These are phyloP conservation scores for Ophiocordyceps camponoti-saundersi DNA, from an alignment of 2,329 filamentous ascomycete species.

Conservation along the genomic window DNA sequence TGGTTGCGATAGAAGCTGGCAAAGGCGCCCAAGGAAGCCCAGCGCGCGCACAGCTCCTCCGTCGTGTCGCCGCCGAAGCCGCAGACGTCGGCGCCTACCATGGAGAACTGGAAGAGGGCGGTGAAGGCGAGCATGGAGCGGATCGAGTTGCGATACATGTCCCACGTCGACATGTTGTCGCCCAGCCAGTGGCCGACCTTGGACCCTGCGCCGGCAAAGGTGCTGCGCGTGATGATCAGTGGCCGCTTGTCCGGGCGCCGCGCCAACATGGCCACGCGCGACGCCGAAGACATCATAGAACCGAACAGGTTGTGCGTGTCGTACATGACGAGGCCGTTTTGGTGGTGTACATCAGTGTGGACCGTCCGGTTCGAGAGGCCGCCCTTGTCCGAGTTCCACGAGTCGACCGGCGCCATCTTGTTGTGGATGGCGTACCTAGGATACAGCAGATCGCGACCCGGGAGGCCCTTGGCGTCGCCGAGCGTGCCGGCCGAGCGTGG, in stretches of 20 bases:
- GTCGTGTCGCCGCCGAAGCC: constrained; percentile 52
- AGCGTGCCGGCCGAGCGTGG: constrained; percentile 16
- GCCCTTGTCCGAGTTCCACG: constrained; percentile 37
- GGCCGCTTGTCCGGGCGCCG: constrained; percentile 54
- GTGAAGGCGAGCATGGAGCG: constrained; percentile 60
- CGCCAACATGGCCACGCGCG: constrained; percentile 50
- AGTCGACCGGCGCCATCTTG: constrained; percentile 32
- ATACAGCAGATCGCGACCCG: constrained; percentile 46
- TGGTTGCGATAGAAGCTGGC: constrained; percentile 58
- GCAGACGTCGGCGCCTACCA: constrained; percentile 60
- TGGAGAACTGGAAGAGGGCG: constrained; percentile 49
- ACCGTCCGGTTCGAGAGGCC: constrained; percentile 44
- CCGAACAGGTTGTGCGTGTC: constrained; percentile 72
- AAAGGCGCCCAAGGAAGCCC: constrained; percentile 55
- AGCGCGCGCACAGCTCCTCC: constrained; percentile 48
- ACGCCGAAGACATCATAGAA: constrained; percentile 59
- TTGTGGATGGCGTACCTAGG: constrained; percentile 67
- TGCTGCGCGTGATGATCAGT: constrained; percentile 71
- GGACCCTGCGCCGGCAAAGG: constrained; percentile 60
- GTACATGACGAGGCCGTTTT: constrained; percentile 58
- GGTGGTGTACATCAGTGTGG: constrained; percentile 61
- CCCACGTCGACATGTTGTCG: constrained; percentile 55
- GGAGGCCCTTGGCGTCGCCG: constrained; percentile 20
- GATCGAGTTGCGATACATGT: constrained; percentile 61
- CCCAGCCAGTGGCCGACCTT: constrained; percentile 73